phyloP scores from a whole-genome alignment of 768 basidiomycete species.

The Leccinum boreale region DNA sequence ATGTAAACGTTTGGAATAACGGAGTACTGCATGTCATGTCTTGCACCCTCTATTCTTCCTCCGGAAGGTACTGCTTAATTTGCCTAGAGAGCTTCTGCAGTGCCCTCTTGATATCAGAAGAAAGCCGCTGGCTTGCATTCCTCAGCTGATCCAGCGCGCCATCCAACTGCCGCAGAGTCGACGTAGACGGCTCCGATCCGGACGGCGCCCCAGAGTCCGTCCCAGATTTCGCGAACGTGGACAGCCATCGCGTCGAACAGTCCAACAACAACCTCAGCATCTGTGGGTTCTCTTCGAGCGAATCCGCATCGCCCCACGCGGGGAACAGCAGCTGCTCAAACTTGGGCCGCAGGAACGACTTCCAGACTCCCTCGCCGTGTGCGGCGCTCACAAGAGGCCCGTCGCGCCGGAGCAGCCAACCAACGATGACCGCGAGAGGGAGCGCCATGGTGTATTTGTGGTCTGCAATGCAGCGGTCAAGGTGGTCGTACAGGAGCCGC shows the following conservation, averaged over 20 bases:
- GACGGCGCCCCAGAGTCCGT: not conserved
- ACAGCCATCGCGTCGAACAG: not conserved
- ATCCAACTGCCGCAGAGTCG: not conserved
- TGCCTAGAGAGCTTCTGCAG: not conserved
- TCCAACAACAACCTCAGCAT: constrained; percentile 1
- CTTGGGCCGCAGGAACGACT: not conserved
- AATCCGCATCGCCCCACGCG: constrained; percentile 4
- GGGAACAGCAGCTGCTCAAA: constrained; percentile 3
- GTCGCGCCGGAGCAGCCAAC: constrained; percentile 6
- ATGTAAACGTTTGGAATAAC: not conserved
- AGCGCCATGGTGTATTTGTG: not conserved
- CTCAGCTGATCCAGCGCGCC: not conserved
- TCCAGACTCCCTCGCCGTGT: not conserved
- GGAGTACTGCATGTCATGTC: not conserved
- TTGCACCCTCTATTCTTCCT: not conserved
- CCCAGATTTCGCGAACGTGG: not conserved
- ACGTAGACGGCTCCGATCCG: not conserved
- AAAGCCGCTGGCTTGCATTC: not conserved
- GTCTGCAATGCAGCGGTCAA: not conserved
- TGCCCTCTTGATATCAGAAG: constrained; percentile 1
- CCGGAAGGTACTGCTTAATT: not conserved
- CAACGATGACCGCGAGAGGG: not conserved
- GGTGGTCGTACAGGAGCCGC: not conserved
- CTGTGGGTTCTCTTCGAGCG: constrained; percentile 3
- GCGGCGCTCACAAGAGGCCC: not conserved